A percentile compares a stretch with the other conserved stretches of the same genome.
Conservation (phyloP, 345 rosid species). For the Populus ilicifolia region DNA sequence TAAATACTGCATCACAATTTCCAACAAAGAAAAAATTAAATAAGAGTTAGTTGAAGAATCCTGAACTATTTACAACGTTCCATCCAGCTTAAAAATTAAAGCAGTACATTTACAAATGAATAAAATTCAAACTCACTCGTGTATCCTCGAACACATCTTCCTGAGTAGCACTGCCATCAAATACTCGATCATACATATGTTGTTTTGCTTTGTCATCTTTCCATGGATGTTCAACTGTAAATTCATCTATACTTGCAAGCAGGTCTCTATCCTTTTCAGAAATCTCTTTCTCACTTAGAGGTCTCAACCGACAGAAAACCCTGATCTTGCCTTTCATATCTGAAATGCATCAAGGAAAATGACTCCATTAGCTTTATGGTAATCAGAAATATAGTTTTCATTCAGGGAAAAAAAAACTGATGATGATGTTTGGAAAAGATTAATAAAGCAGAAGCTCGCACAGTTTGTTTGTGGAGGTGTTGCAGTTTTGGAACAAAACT, state of each 20-base stretch:
- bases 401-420: neutral
- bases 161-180: constrained; percentile 70
- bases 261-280: constrained; percentile 48
- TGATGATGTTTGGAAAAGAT: neutral
- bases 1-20: constrained; percentile 51
- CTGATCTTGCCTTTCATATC: constrained; percentile 98
- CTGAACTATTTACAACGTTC: neutral
- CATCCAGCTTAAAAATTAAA: neutral
- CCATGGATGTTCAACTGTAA: constrained; percentile 91
- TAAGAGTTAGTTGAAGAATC: neutral
- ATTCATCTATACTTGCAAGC: constrained; percentile 62
- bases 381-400: neutral
- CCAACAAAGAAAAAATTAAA: constrained; percentile 4
- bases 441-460: neutral
- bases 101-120: neutral
- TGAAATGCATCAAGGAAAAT: constrained; percentile 26
- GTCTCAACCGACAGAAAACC: constrained; percentile 86
- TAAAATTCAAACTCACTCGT: constrained; percentile 40
- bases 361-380: neutral
- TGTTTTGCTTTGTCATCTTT: constrained; percentile 87
- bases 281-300: constrained; percentile 73
- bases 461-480: neutral
- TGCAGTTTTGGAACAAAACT: neutral
- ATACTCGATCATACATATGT: constrained; percentile 87
- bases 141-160: constrained; percentile 91